Evolutionary conservation across 2,329 filamentous ascomycete species (phyloP).

Genomic region (Diaporthe sp.): DNA sequence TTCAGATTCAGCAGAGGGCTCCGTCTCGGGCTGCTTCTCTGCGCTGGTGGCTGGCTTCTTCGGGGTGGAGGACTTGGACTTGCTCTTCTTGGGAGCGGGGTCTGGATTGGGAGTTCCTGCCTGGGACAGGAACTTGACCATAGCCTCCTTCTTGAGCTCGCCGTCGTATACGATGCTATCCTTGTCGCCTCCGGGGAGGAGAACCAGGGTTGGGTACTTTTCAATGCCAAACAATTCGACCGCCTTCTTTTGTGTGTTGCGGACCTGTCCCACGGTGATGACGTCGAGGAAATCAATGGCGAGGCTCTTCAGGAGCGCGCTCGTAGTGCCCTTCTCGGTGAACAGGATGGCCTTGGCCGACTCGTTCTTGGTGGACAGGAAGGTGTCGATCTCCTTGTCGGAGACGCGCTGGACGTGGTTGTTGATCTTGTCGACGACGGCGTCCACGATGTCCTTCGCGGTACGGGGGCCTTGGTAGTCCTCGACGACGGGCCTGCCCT

Average conservation of each 20-base stretch:
- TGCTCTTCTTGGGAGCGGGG: constrained; percentile 66
- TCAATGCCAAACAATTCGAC: constrained; percentile 81
- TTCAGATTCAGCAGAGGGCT: constrained; percentile 46
- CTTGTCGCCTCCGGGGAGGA: constrained; percentile 79
- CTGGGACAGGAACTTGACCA: constrained; percentile 87
- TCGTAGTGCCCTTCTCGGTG: constrained; percentile 91
- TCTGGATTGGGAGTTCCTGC: constrained; percentile 84
- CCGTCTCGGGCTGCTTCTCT: constrained; percentile 63
- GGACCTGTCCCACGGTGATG: constrained; percentile 84
- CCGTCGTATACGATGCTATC: constrained; percentile 82
- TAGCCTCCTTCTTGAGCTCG: constrained; percentile 85
- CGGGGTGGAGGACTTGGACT: constrained; percentile 56
- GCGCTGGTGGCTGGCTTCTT: constrained; percentile 48
- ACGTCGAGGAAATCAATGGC: constrained; percentile 91
- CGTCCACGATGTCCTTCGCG: constrained; percentile 89
- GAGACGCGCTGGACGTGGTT: constrained; percentile 88
- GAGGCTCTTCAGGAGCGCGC: constrained; percentile 83
- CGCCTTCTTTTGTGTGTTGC: constrained; percentile 80
- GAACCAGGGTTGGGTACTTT: constrained; percentile 83
- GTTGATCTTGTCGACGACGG: constrained; percentile 87
- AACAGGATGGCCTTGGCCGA: constrained; percentile 90
- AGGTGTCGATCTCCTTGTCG: constrained; percentile 83
- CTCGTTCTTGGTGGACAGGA: constrained; percentile 76
- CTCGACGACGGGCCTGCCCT: constrained; percentile 81
- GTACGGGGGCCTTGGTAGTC: constrained; percentile 89